Conservation (phyloP, 345 rosid genomes). For the Hibiscus mutabilis region DNA sequence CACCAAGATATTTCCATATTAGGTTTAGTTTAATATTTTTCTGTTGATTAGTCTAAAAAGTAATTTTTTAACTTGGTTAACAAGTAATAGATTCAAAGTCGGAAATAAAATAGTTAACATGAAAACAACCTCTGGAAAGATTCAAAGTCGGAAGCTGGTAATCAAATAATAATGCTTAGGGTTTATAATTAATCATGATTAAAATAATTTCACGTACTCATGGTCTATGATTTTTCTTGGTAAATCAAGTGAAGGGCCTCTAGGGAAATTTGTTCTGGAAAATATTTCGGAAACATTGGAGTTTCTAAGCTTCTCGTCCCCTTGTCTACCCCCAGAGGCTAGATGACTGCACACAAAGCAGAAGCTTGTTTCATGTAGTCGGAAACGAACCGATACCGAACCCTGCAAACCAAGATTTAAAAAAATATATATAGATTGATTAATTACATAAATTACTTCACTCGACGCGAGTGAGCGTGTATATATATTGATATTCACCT, state of each 20-base stretch:
- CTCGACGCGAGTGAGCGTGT: background rate
- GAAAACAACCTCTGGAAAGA: constrained; percentile 15
- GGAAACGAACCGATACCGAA: constrained; percentile 69
- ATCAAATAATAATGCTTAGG: constrained; percentile 6
- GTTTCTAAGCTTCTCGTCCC: constrained; percentile 63
- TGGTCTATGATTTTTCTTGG: constrained; percentile 66
- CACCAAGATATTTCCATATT: constrained; percentile 11
- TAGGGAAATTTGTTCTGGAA: constrained; percentile 55
- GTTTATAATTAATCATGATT: background rate
- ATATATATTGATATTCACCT: constrained; percentile 31
- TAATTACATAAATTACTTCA: no score
- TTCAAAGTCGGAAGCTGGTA: constrained; percentile 18
- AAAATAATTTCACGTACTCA: constrained; percentile 44
- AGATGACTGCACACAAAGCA: constrained; percentile 78
- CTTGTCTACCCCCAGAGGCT: constrained; percentile 78
- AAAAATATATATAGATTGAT: no score
- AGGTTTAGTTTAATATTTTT: background rate
- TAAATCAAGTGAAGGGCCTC: constrained; percentile 41
- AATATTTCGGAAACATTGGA: constrained; percentile 55
- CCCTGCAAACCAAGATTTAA: constrained; percentile 38
- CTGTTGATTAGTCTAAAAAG: background rate
- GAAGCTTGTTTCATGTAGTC: constrained; percentile 60
- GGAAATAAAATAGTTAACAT: background rate
- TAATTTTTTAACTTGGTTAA: constrained; percentile 5
- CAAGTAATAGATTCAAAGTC: no score